phyloP scores from a whole-genome alignment of 2,329 filamentous ascomycete species.

The Lachnellula willkommii region DNA sequence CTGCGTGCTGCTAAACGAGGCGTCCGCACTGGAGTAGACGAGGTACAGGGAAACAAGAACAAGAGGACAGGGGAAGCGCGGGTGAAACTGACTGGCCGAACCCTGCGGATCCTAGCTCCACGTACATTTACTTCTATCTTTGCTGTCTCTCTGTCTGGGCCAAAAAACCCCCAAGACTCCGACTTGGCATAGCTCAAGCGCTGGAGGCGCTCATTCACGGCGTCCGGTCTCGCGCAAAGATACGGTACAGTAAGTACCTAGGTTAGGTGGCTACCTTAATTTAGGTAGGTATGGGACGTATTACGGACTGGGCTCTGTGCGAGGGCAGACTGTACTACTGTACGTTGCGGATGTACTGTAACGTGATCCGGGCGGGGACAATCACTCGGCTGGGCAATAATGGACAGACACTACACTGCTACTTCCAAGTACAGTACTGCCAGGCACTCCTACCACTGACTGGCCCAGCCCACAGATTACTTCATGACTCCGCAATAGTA shows the following conservation, averaged over 20 bases:
- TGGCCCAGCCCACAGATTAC: no score
- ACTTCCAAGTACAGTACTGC: no score
- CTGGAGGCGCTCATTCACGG: background rate
- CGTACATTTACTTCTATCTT: background rate
- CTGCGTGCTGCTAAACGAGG: slow-evolving; percentile 4
- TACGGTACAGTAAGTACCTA: no score
- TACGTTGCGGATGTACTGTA: background rate
- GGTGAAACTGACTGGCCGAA: background rate
- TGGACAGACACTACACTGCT: no score
- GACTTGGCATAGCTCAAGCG: background rate
- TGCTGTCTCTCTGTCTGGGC: no score
- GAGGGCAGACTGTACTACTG: background rate
- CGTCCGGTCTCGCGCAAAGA: background rate
- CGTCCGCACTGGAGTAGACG: slow-evolving; percentile 4
- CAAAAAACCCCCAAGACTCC: background rate
- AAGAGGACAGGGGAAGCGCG: background rate
- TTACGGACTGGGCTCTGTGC: background rate
- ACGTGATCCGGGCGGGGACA: background rate
- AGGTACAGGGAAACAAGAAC: background rate
- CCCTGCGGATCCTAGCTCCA: background rate
- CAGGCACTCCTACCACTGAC: no score
- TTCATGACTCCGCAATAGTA: background rate
- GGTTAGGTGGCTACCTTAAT: background rate
- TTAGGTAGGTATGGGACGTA: background rate
- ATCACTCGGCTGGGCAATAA: no score